Conservation (phyloP, 352 stramenopile species). For the Pythium aphanidermatum region DNA sequence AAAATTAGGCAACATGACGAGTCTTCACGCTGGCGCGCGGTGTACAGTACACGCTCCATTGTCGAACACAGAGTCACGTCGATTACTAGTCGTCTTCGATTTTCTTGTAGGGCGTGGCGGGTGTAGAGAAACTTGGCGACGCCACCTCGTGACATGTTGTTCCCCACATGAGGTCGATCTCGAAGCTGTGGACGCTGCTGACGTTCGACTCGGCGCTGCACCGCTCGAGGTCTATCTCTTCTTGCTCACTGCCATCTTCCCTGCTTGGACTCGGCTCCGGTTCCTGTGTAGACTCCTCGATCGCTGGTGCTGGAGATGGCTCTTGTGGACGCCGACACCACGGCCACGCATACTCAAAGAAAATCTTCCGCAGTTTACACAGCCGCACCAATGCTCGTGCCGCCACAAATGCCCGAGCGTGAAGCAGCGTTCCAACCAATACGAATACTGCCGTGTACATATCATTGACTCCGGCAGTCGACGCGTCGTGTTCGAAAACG, state of each 20-base stretch:
- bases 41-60: too few species aligned
- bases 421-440: constrained; percentile 1
- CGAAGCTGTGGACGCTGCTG: too few species aligned
- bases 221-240: too few species aligned
- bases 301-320: neutral
- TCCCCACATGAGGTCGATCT: too few species aligned
- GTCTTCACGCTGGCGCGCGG: too few species aligned
- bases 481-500: neutral
- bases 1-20: too few species aligned
- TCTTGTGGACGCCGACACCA: neutral
- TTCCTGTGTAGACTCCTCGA: neutral
- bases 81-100: too few species aligned
- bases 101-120: too few species aligned
- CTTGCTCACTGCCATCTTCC: neutral
- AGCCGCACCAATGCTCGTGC: neutral
- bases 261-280: neutral
- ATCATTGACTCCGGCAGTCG: neutral
- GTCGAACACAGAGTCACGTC: too few species aligned
- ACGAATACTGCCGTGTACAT: constrained; percentile 6
- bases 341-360: neutral
- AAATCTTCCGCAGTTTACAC: neutral
- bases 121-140: too few species aligned
- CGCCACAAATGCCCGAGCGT: neutral
- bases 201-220: too few species aligned
- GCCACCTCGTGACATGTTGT: too few species aligned